phyloP scores from a whole-genome alignment of 2,329 filamentous ascomycete genomes.

The Dactylellina haptotyla region DNA sequence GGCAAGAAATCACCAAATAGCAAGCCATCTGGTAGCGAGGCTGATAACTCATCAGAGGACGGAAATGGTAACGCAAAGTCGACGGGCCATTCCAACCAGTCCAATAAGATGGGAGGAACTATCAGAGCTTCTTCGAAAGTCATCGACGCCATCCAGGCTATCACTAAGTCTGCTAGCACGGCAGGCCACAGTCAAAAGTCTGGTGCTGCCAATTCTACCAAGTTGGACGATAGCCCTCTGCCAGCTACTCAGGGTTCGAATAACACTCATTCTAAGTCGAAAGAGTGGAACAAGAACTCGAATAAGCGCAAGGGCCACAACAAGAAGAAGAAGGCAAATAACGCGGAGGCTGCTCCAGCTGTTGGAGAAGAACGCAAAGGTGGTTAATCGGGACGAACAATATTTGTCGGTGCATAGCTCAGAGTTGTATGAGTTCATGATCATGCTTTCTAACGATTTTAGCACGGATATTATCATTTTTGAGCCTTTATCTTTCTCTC shows the following conservation, averaged over 20 bases:
- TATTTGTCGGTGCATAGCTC: constrained; percentile 43
- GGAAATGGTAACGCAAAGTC: constrained; percentile 29
- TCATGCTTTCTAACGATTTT: constrained; percentile 53
- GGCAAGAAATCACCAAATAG: constrained; percentile 25
- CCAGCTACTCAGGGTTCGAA: constrained; percentile 33
- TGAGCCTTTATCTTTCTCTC: constrained; percentile 2
- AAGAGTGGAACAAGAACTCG: constrained; percentile 52
- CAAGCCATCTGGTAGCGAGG: constrained; percentile 38
- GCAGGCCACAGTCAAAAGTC: constrained; percentile 35
- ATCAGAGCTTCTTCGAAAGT: constrained; percentile 33
- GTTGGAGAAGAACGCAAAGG: constrained; percentile 45
- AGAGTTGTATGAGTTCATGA: constrained; percentile 53
- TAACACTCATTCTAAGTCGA: constrained; percentile 48
- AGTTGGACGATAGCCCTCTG: constrained; percentile 42
- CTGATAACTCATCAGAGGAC: constrained; percentile 46
- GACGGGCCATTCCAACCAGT: constrained; percentile 15
- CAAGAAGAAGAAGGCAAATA: constrained; percentile 48
- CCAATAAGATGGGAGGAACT: constrained; percentile 36
- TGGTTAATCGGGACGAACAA: constrained; percentile 29
- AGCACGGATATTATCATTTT: constrained; percentile 27
- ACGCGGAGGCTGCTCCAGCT: constrained; percentile 19
- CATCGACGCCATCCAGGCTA: constrained; percentile 41
- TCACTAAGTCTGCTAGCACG: constrained; percentile 51
- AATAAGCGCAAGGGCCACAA: constrained; percentile 44
- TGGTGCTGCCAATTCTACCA: constrained; percentile 10